These are phyloP conservation scores for Terana coerulea DNA, from an alignment of 768 basidiomycete genomes.

Conservation along the genomic window DNA sequence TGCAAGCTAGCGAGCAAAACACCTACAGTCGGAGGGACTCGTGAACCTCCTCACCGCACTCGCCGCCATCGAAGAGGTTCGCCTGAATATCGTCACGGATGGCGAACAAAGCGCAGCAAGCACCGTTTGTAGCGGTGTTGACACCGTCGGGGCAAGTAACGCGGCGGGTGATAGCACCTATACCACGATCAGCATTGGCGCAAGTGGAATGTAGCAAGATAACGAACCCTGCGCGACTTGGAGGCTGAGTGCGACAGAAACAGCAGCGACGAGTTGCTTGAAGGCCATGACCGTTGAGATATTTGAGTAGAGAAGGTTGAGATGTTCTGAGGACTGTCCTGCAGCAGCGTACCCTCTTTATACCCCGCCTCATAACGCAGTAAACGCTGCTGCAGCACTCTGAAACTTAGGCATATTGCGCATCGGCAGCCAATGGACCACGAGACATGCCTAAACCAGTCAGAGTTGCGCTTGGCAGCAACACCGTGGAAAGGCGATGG, in stretches of 20 bases:
- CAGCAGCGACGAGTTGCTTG: conserved; percentile 16
- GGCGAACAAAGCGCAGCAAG: conserved; percentile 28
- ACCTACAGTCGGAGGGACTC: conserved; percentile 19
- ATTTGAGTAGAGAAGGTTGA: neutral
- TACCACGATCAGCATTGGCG: neutral
- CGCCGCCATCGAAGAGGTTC: conserved; percentile 24
- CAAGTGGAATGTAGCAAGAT: neutral
- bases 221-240: conserved; percentile 10
- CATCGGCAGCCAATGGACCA: too few relatives aligned
- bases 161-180: conserved; percentile 17
- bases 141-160: conserved; percentile 28
- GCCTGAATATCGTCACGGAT: conserved; percentile 27
- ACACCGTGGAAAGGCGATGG: too few relatives aligned
- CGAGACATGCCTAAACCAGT: too few relatives aligned
- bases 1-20: neutral
- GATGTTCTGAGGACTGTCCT: neutral
- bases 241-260: conserved; percentile 15
- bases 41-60: conserved; percentile 28
- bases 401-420: too few relatives aligned
- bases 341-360: neutral
- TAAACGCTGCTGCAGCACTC: too few relatives aligned
- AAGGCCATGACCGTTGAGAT: conserved; percentile 18
- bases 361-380: too few relatives aligned
- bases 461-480: too few relatives aligned
- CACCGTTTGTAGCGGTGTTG: conserved; percentile 24